Conservation (phyloP, 176 grass and related monocot genomes). For the Triticum timopheevii region DNA sequence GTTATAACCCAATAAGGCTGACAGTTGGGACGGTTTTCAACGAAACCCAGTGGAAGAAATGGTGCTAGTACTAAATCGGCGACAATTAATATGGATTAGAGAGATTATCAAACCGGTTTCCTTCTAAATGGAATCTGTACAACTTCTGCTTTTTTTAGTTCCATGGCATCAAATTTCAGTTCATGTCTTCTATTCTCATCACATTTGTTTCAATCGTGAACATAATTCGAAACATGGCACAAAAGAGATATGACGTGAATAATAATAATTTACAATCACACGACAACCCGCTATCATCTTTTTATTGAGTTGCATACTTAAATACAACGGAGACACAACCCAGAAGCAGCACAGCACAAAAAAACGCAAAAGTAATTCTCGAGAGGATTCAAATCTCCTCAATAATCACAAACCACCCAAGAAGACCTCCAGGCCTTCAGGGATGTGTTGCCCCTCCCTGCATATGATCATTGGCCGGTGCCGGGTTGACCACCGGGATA, state of each 20-base stretch:
- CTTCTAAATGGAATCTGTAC: no score
- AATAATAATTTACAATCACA: constrained; percentile 47
- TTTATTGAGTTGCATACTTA: constrained; percentile 36
- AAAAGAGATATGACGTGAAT: background rate
- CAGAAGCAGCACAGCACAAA: background rate
- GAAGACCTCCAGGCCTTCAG: constrained; percentile 41
- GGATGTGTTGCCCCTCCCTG: constrained; percentile 54
- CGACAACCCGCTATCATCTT: constrained; percentile 11
- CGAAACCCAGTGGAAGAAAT: no score
- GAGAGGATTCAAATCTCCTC: constrained; percentile 40
- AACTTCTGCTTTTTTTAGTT: background rate
- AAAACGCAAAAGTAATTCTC: constrained; percentile 14
- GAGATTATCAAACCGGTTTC: no score
- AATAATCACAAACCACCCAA: constrained; percentile 38
- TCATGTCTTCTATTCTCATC: background rate
- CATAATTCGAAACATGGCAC: background rate
- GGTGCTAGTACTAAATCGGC: no score
- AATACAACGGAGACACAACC: constrained; percentile 56
- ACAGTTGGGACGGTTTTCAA: no score
- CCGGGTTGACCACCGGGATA: constrained; percentile 68
- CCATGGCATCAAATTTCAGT: background rate
- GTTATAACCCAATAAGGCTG: no score
- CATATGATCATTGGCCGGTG: constrained; percentile 48
- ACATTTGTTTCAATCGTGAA: background rate
- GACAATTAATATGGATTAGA: no score